These are phyloP conservation scores for Aspergillus ustus DNA, from an alignment of 2,329 filamentous ascomycete genomes.

Conservation along the genomic window DNA sequence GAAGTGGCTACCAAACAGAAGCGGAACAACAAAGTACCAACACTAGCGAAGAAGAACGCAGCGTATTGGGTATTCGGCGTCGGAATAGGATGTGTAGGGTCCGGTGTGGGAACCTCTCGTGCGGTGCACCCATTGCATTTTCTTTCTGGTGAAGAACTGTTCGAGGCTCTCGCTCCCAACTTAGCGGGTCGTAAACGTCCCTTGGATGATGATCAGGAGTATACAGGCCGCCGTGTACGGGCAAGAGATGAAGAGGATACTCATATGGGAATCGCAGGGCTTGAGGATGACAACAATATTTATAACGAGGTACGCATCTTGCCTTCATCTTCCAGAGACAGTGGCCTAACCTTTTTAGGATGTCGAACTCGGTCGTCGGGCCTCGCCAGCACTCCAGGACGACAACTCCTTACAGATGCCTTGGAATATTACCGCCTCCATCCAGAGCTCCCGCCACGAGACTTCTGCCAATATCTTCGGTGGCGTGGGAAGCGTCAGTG, in stretches of 20 bases:
- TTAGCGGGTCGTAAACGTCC: constrained; percentile 36
- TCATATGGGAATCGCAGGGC: constrained; percentile 35
- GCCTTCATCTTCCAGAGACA: background rate
- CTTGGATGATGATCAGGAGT: constrained; percentile 30
- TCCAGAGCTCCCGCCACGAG: constrained; percentile 57
- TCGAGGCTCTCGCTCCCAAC: constrained; percentile 51
- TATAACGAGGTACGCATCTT: constrained; percentile 40
- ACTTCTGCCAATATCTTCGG: constrained; percentile 38
- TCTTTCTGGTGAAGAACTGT: constrained; percentile 63
- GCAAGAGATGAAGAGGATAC: constrained; percentile 41
- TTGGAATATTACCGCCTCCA: constrained; percentile 66
- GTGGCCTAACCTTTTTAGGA: constrained; percentile 40
- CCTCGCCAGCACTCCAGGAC: constrained; percentile 68
- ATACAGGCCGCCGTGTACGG: constrained; percentile 43
- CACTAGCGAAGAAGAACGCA: constrained; percentile 66
- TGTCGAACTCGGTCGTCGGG: constrained; percentile 73
- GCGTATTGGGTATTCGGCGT: constrained; percentile 63
- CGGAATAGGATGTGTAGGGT: constrained; percentile 61
- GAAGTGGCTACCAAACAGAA: constrained; percentile 51
- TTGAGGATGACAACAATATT: constrained; percentile 38
- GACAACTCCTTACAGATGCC: constrained; percentile 69
- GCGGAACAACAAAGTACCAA: constrained; percentile 43
- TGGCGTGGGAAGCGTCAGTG: constrained; percentile 42
- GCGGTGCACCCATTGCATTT: constrained; percentile 57
- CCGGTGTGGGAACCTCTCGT: constrained; percentile 47